A percentile compares a stretch with the other conserved stretches of the same genome.
phyloP scores from a whole-genome alignment of 106 monocot species.

The Dendrobium huoshanense region DNA sequence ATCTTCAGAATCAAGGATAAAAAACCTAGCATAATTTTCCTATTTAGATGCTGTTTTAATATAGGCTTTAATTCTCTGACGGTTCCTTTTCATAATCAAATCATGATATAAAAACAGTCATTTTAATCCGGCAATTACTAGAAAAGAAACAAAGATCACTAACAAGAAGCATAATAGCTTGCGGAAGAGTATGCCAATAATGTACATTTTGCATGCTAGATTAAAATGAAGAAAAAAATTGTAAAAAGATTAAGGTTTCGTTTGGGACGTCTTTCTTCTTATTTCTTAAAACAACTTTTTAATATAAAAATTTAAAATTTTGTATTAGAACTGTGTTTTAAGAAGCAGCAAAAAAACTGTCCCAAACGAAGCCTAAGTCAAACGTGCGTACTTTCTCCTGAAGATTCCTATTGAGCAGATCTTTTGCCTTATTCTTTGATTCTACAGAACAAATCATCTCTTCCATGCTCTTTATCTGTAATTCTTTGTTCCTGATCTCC shows the following conservation, averaged over 20 bases:
- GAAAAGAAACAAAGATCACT: no score
- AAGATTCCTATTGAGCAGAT: conserved; percentile 50
- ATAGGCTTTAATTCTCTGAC: no score
- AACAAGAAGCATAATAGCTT: not conserved
- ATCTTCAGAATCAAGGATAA: no score
- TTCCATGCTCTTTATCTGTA: conserved; percentile 64
- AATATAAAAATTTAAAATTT: no score
- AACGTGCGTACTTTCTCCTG: conserved; percentile 56
- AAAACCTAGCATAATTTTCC: no score
- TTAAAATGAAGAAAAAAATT: not conserved
- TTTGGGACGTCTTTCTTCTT: no score
- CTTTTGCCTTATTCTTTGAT: conserved; percentile 66
- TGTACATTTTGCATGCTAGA: not conserved
- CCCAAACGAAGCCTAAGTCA: not conserved
- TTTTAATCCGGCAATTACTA: not conserved
- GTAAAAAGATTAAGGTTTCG: not conserved
- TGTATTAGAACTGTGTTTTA: no score
- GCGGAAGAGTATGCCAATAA: not conserved
- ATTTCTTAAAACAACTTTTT: no score
- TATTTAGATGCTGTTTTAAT: no score
- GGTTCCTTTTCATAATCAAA: no score
- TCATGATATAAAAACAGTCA: not conserved
- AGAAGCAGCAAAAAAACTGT: no score
- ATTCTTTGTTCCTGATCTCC: conserved; percentile 67
- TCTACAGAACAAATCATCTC: conserved; percentile 58